phyloP scores from a whole-genome alignment of 2,329 filamentous ascomycete genomes.

The Aspergillus neoniger region DNA sequence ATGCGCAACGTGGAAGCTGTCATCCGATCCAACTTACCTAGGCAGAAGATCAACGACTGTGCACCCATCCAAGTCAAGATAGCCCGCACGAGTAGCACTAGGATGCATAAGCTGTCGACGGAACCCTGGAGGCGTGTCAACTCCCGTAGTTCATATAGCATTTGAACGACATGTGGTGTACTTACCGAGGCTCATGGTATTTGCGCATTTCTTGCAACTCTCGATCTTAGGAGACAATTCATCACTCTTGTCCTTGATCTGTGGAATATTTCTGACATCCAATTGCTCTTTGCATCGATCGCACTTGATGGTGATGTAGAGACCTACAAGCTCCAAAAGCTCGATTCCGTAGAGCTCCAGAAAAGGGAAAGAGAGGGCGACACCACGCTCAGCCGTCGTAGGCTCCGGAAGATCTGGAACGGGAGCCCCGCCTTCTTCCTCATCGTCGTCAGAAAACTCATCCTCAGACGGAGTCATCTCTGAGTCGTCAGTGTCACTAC shows the following conservation, averaged over 20 bases:
- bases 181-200: constrained; percentile 49
- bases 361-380: constrained; percentile 76
- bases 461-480: constrained; percentile 51
- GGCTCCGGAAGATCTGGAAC: constrained; percentile 40
- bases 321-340: constrained; percentile 66
- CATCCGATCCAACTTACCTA: constrained; percentile 48
- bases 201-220: constrained; percentile 59
- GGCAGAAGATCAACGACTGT: constrained; percentile 74
- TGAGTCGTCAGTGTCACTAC: constrained; percentile 41
- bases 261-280: constrained; percentile 68
- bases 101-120: constrained; percentile 71
- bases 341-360: constrained; percentile 78
- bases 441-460: constrained; percentile 46
- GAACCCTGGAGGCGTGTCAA: constrained; percentile 48
- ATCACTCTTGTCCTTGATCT: constrained; percentile 49
- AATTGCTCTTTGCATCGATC: constrained; percentile 73
- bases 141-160: neutral
- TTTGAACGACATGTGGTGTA: neutral
- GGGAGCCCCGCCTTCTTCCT: constrained; percentile 42
- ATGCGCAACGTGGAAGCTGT: neutral
- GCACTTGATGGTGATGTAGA: constrained; percentile 75
- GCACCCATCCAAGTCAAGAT: constrained; percentile 74
- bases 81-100: constrained; percentile 73
- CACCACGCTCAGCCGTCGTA: constrained; percentile 61
- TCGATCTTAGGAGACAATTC: constrained; percentile 46